A percentile compares a stretch with the other conserved stretches of the same genome.
These are phyloP conservation scores for Aaosphaeria arxii DNA, from an alignment of 2,329 filamentous ascomycete genomes.

Conservation along the genomic window DNA sequence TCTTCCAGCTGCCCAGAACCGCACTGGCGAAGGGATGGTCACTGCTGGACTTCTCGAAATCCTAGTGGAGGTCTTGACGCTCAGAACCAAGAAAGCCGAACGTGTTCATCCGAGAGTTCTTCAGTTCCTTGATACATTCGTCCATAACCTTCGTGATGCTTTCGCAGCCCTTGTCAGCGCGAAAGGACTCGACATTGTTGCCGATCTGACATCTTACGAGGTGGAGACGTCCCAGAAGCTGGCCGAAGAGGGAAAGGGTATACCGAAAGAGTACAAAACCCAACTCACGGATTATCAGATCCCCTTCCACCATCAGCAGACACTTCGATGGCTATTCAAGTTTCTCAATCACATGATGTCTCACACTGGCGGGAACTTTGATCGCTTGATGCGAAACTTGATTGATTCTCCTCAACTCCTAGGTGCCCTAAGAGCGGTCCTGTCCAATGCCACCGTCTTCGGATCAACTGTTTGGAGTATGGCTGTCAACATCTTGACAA, in stretches of 20 bases:
- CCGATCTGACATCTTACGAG: conserved; percentile 79
- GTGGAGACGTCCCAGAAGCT: conserved; percentile 67
- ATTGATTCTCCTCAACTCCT: conserved; percentile 90
- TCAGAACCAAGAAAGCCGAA: conserved; percentile 78
- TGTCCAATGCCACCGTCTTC: conserved; percentile 74
- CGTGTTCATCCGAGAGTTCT: conserved; percentile 81
- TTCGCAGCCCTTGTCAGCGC: conserved; percentile 79
- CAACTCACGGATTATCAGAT: conserved; percentile 89
- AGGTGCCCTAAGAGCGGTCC: conserved; percentile 73
- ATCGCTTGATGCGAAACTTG: conserved; percentile 84
- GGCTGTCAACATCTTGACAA: conserved; percentile 84
- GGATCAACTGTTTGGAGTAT: conserved; percentile 96
- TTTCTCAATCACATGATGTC: conserved; percentile 95
- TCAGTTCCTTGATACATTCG: conserved; percentile 81
- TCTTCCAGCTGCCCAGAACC: conserved; percentile 67
- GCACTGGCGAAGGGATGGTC: conserved; percentile 80
- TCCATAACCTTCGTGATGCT: conserved; percentile 80
- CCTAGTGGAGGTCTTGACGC: conserved; percentile 80
- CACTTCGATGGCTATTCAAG: conserved; percentile 89
- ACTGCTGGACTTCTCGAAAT: conserved; percentile 86
- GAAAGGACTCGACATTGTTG: conserved; percentile 83
- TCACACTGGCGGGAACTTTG: conserved; percentile 77
- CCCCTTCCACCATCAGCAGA: conserved; percentile 89
- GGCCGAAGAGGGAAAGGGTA: conserved; percentile 67
- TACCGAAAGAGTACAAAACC: conserved; percentile 69